phyloP scores from a whole-genome alignment of 345 rosid genomes.

The Physaria fendleri region DNA sequence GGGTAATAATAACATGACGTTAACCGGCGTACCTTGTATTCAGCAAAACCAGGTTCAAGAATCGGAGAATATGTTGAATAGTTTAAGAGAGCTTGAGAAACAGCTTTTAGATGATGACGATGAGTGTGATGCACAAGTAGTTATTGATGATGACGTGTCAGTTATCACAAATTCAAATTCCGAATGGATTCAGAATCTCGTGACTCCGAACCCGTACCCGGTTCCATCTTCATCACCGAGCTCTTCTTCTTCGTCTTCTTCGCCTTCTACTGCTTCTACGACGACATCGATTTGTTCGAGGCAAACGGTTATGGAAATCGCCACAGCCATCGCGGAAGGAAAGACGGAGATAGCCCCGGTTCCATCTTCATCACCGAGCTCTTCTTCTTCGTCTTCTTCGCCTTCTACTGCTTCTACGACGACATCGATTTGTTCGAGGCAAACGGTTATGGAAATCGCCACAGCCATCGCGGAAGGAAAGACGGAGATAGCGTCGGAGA shows the following conservation, averaged over 20 bases:
- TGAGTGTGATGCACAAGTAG: constrained; percentile 40
- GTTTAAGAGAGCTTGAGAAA: constrained; percentile 74
- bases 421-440: constrained; percentile 40
- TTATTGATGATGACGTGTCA: constrained; percentile 57
- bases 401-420: constrained; percentile 57
- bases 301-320: constrained; percentile 60
- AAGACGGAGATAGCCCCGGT: constrained; percentile 48
- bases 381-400: constrained; percentile 68
- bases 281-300: constrained; percentile 37
- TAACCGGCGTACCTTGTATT: constrained; percentile 32
- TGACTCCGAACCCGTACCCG: constrained; percentile 24
- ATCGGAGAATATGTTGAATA: constrained; percentile 63
- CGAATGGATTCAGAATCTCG: constrained; percentile 78
- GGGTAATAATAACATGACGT: background rate
- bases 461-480: constrained; percentile 73
- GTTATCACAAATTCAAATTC: constrained; percentile 63
- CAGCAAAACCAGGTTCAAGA: constrained; percentile 39
- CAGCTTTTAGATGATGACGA: constrained; percentile 63
- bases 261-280: constrained; percentile 60
- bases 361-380: constrained; percentile 53
- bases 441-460: constrained; percentile 60
- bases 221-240: constrained; percentile 52
- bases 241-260: constrained; percentile 67
- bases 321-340: constrained; percentile 72
- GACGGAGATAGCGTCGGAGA: constrained; percentile 52